Conservation (phyloP, 805 yeast genomes). For the Groenewaldozyma salmanticensis region DNA sequence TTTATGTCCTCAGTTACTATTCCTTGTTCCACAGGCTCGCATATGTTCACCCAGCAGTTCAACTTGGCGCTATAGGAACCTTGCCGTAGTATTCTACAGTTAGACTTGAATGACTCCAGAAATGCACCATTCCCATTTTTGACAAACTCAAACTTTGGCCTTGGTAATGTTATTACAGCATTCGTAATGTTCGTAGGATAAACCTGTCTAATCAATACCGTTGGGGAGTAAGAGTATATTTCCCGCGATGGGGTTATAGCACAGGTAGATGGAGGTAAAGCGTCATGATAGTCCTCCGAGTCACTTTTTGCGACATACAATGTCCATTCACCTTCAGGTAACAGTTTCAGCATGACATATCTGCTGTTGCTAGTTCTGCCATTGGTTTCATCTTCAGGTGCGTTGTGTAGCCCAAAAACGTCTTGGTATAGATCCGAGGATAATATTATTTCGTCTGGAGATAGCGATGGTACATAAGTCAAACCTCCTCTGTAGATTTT, state of each 20-base stretch:
- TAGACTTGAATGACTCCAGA: not conserved
- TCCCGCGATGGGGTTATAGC: slow-evolving; percentile 2
- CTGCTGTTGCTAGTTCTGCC: slow-evolving; percentile 1
- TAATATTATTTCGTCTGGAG: slow-evolving; percentile 5
- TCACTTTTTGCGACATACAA: slow-evolving; percentile 10
- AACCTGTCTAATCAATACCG: not conserved
- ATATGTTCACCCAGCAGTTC: slow-evolving; percentile 44
- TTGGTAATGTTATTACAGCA: slow-evolving; percentile 36
- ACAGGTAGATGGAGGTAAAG: slow-evolving; percentile 9
- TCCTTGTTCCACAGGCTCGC: slow-evolving; percentile 75
- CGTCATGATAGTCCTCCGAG: too few relatives aligned
- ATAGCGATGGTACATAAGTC: not conserved
- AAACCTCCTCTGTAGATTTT: not conserved
- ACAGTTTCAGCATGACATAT: slow-evolving; percentile 6
- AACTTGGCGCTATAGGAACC: slow-evolving; percentile 36
- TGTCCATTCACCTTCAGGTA: slow-evolving; percentile 7
- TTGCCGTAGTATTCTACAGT: slow-evolving; percentile 26
- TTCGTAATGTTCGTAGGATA: slow-evolving; percentile 25
- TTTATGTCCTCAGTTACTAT: slow-evolving; percentile 35
- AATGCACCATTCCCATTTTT: slow-evolving; percentile 21
- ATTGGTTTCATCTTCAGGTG: too few relatives aligned
- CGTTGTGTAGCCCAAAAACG: too few relatives aligned
- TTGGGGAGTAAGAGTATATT: not conserved
- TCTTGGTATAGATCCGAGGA: slow-evolving; percentile 10
- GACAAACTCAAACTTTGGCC: slow-evolving; percentile 38